phyloP scores from a whole-genome alignment of 2,329 filamentous ascomycete species.

The Cercospora sojina region DNA sequence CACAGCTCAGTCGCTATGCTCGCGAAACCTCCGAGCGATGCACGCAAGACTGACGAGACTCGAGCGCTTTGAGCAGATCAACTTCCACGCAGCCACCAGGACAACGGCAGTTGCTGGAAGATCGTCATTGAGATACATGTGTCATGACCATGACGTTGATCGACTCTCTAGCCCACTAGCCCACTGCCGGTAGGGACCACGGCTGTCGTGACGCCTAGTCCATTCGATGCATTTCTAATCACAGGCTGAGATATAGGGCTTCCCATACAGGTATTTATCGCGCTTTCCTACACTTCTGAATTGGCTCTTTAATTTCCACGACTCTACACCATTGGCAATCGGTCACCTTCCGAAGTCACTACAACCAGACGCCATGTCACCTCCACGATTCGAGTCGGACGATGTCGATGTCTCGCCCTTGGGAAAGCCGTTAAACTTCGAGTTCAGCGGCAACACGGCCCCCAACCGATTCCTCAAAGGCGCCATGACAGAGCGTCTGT shows the following conservation, averaged over 20 bases:
- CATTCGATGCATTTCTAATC: background rate
- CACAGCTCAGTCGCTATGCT: background rate
- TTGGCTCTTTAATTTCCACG: background rate
- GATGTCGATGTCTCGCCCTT: slow-evolving; percentile 43
- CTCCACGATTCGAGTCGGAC: slow-evolving; percentile 43
- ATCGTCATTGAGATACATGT: background rate
- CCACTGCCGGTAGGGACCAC: background rate
- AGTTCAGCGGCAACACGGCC: slow-evolving; percentile 54
- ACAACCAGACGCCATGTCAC: slow-evolving; percentile 12
- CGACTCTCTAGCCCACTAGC: background rate
- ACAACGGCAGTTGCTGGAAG: background rate
- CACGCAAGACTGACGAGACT: background rate
- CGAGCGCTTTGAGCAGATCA: background rate
- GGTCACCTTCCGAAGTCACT: background rate
- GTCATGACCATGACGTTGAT: background rate
- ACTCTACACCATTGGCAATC: background rate
- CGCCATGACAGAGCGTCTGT: slow-evolving; percentile 65
- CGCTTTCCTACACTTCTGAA: background rate
- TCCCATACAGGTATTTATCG: background rate
- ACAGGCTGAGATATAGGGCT: background rate
- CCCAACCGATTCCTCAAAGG: slow-evolving; percentile 67
- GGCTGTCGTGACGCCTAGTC: background rate
- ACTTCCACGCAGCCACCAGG: background rate
- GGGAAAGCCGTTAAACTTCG: slow-evolving; percentile 47
- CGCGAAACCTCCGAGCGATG: background rate